Percentiles rank a stretch among this genome's conserved stretches.
Conservation (phyloP, 129 eudicot genomes). For the Artemisia tridentata region DNA sequence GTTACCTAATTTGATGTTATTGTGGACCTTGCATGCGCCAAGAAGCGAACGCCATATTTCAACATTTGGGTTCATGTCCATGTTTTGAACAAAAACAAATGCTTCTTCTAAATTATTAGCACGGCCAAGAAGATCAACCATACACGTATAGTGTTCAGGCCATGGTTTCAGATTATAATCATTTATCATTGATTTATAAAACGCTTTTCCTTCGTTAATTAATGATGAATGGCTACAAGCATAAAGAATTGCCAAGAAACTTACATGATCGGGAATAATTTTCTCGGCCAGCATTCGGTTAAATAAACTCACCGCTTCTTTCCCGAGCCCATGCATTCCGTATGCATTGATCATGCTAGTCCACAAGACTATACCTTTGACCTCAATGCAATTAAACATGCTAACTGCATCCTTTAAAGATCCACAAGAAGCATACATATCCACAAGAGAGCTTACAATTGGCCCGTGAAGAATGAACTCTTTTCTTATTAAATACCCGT, state of each 20-base stretch:
- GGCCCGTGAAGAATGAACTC: constrained; percentile 39
- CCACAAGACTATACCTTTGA: constrained; percentile 58
- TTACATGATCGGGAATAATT: constrained; percentile 63
- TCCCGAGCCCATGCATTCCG: constrained; percentile 80
- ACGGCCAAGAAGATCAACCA: constrained; percentile 88
- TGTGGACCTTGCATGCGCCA: constrained; percentile 70
- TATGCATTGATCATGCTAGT: constrained; percentile 81
- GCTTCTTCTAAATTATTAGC: constrained; percentile 73
- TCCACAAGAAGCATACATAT: constrained; percentile 88
- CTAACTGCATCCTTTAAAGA: constrained; percentile 40
- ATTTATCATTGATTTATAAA: constrained; percentile 47
- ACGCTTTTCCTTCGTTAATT: constrained; percentile 55
- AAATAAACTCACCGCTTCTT: constrained; percentile 49
- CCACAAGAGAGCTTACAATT: constrained; percentile 67
- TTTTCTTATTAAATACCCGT: constrained; percentile 58
- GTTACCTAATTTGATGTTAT: constrained; percentile 51
- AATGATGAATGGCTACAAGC: constrained; percentile 89
- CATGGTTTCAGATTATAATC: constrained; percentile 63
- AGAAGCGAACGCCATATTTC: constrained; percentile 80
- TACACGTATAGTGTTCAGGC: constrained; percentile 84
- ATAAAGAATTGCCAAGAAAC: constrained; percentile 71
- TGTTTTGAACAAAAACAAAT: constrained; percentile 46
- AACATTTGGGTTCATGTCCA: constrained; percentile 60
- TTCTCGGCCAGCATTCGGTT: constrained; percentile 49
- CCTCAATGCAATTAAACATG: constrained; percentile 38